Base-by-base conservation (phyloP, 139 green algal genomes). In the Bryopsis sp. region DNA sequence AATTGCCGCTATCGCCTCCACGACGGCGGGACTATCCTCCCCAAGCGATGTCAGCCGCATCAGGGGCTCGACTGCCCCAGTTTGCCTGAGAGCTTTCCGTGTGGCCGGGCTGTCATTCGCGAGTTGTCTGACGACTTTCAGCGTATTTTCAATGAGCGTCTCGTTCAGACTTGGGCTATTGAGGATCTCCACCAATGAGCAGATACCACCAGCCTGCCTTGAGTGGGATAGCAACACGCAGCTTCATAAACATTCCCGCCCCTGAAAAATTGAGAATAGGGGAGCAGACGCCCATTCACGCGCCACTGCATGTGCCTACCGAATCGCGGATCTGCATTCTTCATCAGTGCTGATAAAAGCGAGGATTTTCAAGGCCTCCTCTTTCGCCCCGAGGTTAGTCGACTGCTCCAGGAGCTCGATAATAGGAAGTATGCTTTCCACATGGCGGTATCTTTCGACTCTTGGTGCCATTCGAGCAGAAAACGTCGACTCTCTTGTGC, bases 381-480 rank as follows among this genome's bases (percentile, higher is more conserved):
- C 62, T 38, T 69, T 69, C 7, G 62, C 62, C 6, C 62, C 62
- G 38, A 69, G 19, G 54, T 69, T 69, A 5, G 37, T 39, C 19
- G 62, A 69, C 6, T 69, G 62, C 26, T 69, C 62, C 4, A 69
- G 39, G 15, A 69, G 35, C 26, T 69, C 62, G 39, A 69, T 57
- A 26, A 69, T 36, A 24, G 62, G 62, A 34, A 31, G 22, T 5
- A 69, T n/a, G 8, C 8, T 69, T 7, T 69, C 62, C 7, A 69
- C 62, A 37, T 11, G 48, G 22, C 62, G 37, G 26, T 39, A 69
- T 31, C 32, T 19, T 36, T 69, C 62, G 15, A 54, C n/a, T n/a
- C n/a, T n/a, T n/a, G n/a, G n/a, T n/a, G n/a, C n/a, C n/a, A n/a
- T n/a, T n/a, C n/a, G n/a, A n/a, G n/a, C n/a, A n/a, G n/a, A n/a